A percentile compares a stretch with the other conserved stretches of the same genome.
Evolutionary conservation across 2,329 filamentous ascomycete species (phyloP).

Genomic region (Colletotrichum liriopes): DNA sequence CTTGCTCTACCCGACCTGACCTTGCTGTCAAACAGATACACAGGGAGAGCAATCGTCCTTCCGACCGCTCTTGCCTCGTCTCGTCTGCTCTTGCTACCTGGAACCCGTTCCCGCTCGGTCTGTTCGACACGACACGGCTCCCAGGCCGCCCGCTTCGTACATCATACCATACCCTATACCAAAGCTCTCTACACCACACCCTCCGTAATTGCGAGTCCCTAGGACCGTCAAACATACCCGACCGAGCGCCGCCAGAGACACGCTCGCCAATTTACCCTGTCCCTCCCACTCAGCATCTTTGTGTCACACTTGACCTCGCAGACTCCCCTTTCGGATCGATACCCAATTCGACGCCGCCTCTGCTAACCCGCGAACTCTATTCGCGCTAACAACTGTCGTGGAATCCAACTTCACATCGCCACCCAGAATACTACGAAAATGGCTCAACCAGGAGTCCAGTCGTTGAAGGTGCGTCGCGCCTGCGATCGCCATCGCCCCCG

Average conservation of each 20-base stretch:
- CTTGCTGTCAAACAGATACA: constrained; percentile 22
- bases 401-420: constrained; percentile 16
- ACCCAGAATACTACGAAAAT: constrained; percentile 63
- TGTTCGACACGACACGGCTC: constrained; percentile 15
- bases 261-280: constrained; percentile 27
- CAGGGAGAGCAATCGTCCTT: constrained; percentile 13
- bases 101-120: constrained; percentile 12
- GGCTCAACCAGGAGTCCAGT: constrained; percentile 89
- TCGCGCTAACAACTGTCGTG: constrained; percentile 29
- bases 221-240: constrained; percentile 21
- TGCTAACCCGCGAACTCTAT: constrained; percentile 37
- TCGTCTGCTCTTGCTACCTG: constrained; percentile 13
- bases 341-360: constrained; percentile 38
- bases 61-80: constrained; percentile 19
- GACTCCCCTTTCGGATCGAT: constrained; percentile 28
- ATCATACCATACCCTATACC: constrained; percentile 24
- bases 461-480: constrained; percentile 81
- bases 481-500: constrained; percentile 25
- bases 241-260: constrained; percentile 30
- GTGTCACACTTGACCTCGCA: constrained; percentile 29
- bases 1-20: constrained; percentile 26
- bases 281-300: constrained; percentile 19
- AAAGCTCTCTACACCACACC: constrained; percentile 27
- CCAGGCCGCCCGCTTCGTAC: constrained; percentile 22
- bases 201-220: constrained; percentile 29